phyloP scores from a whole-genome alignment of 169 alveolate genomes.

The Pseudocohnilembus persalinus region DNA sequence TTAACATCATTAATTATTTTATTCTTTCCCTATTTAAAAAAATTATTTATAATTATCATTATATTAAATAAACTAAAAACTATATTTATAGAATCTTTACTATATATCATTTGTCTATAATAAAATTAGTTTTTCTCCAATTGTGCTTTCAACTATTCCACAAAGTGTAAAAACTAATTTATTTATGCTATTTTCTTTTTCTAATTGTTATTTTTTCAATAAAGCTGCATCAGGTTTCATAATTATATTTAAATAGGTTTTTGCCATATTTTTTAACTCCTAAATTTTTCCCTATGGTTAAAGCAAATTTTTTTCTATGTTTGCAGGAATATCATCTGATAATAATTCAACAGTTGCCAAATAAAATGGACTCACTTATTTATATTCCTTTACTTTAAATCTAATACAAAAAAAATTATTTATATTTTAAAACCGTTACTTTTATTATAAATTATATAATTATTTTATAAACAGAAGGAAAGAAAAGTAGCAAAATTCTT shows the following conservation, averaged over 20 bases:
- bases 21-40: conserved; percentile 1
- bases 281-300: neutral
- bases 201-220: conserved; percentile 10
- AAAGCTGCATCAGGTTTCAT: conserved; percentile 23
- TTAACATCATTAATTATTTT: conserved; percentile 5
- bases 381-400: conserved; percentile 29
- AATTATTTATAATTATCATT: no score
- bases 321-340: conserved; percentile 30
- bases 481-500: no score
- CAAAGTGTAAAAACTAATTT: conserved; percentile 22
- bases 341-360: conserved; percentile 34
- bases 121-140: neutral
- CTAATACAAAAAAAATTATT: no score
- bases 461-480: no score
- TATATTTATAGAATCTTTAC: neutral
- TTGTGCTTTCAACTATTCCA: neutral
- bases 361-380: conserved; percentile 29
- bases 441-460: no score
- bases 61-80: no score
- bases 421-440: no score
- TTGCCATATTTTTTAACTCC: neutral
- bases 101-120: neutral
- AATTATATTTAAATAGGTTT: conserved; percentile 27
- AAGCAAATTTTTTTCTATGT: conserved; percentile 12
- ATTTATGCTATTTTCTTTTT: conserved; percentile 34